Percentiles rank a stretch among this genome's conserved stretches.
Conservation (phyloP, 2,329 filamentous ascomycete genomes). For the Aspergillus puulaauensis region DNA sequence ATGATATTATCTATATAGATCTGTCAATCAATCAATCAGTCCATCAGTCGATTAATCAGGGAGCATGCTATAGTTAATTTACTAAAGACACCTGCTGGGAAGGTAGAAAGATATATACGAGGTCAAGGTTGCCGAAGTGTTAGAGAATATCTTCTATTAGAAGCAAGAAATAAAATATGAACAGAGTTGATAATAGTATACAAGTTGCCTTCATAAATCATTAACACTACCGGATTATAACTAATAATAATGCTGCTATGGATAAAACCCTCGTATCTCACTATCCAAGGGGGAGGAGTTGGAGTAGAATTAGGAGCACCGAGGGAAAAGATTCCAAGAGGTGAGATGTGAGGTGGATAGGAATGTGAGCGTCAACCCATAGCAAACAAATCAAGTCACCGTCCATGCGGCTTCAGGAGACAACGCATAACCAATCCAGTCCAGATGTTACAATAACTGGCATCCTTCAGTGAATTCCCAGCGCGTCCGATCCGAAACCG, state of each 20-base stretch:
- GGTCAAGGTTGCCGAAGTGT: too few species aligned
- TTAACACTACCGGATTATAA: slow-evolving; percentile 22
- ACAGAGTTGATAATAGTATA: slow-evolving; percentile 13
- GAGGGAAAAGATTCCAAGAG: too few species aligned
- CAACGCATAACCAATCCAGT: not conserved
- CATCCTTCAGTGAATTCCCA: not conserved
- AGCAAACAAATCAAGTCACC: slow-evolving; percentile 6
- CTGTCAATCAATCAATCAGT: too few species aligned
- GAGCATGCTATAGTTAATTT: too few species aligned
- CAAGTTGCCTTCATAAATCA: slow-evolving; percentile 22
- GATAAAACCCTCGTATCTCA: slow-evolving; percentile 9
- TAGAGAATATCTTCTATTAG: not conserved
- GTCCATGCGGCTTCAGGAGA: not conserved
- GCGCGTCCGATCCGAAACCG: not conserved
- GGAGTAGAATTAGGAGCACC: not conserved
- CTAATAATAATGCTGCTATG: slow-evolving; percentile 20
- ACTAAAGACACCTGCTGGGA: too few species aligned
- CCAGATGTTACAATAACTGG: not conserved
- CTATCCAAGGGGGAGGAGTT: slow-evolving; percentile 2
- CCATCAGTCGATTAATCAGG: too few species aligned
- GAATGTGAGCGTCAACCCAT: slow-evolving; percentile 3
- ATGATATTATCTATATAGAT: too few species aligned
- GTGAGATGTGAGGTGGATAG: not conserved
- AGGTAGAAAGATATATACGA: too few species aligned
- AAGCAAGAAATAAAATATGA: not conserved